phyloP scores from a whole-genome alignment of 1,284 basidiomycete genomes.

The Cryptococcus neoformans region DNA sequence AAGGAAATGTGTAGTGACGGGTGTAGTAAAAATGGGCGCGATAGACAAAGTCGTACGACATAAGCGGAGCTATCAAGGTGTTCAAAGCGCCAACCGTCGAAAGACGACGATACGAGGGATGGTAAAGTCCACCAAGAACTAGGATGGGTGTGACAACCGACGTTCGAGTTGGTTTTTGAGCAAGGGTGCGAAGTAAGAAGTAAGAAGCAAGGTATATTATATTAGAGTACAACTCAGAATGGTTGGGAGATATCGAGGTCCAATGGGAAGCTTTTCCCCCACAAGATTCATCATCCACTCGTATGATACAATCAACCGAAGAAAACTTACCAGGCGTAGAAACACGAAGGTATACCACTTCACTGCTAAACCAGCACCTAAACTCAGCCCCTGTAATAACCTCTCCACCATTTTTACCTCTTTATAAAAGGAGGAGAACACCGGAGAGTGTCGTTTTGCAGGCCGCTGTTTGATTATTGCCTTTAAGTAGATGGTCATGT shows the following conservation, averaged over 20 bases:
- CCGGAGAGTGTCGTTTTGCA: too few relatives aligned
- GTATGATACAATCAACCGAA: not conserved
- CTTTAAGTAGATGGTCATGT: too few relatives aligned
- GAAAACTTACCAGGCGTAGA: slow-evolving; percentile 6
- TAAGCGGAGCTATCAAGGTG: slow-evolving; percentile 1
- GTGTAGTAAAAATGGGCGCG: slow-evolving; percentile 1
- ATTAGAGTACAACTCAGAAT: slow-evolving; percentile 2
- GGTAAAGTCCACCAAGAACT: not conserved
- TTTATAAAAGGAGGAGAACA: not conserved
- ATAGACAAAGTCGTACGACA: slow-evolving; percentile 5
- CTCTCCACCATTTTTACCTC: slow-evolving; percentile 5
- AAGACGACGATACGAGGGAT: not conserved
- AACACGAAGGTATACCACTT: slow-evolving; percentile 12
- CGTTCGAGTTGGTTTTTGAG: not conserved
- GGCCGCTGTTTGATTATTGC: too few relatives aligned
- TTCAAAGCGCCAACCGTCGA: not conserved
- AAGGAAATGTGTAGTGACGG: not conserved
- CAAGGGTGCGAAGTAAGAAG: not conserved
- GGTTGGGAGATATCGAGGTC: slow-evolving; percentile 2
- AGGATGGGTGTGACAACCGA: not conserved
- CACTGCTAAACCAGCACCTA: not conserved
- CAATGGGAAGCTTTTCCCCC: slow-evolving; percentile 3
- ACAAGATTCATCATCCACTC: not conserved
- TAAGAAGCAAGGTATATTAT: slow-evolving; percentile 5
- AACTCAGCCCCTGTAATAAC: not conserved